A percentile compares a stretch with the other conserved stretches of the same genome.
Evolutionary conservation across 2,329 filamentous ascomycete species (phyloP).

Genomic region (Trematosphaeria pertusa): DNA sequence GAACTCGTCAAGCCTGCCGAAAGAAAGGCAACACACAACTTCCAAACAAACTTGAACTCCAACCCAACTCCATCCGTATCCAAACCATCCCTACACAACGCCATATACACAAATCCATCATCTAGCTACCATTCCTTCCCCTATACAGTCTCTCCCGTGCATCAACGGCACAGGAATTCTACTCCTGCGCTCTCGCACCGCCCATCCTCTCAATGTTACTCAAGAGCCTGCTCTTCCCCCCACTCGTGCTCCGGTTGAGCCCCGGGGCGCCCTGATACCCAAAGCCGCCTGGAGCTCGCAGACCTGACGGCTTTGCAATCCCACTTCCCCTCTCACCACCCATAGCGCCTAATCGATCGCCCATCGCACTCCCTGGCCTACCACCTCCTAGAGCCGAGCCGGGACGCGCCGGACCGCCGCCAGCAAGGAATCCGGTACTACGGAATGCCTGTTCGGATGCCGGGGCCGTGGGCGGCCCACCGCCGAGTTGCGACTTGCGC

Average conservation of each 20-base stretch:
- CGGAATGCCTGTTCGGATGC: slow-evolving; percentile 33
- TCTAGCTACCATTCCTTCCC: too few relatives aligned
- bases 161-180: background rate
- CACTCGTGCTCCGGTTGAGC: slow-evolving; percentile 43
- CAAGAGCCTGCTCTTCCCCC: slow-evolving; percentile 74
- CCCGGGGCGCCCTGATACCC: slow-evolving; percentile 38
- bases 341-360: slow-evolving; percentile 29
- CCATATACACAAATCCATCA: too few relatives aligned
- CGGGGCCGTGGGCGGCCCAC: slow-evolving; percentile 21
- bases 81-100: too few relatives aligned
- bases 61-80: too few relatives aligned
- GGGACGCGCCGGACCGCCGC: slow-evolving; percentile 28
- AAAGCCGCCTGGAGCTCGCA: slow-evolving; percentile 64
- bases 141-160: too few relatives aligned
- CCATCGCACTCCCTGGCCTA: slow-evolving; percentile 33
- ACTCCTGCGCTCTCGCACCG: slow-evolving; percentile 46
- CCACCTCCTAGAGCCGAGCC: slow-evolving; percentile 34
- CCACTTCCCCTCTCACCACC: slow-evolving; percentile 22
- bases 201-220: slow-evolving; percentile 90
- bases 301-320: slow-evolving; percentile 59
- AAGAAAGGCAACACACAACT: too few relatives aligned
- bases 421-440: slow-evolving; percentile 41
- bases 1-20: too few relatives aligned
- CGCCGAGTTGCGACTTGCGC: slow-evolving; percentile 58
- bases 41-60: too few relatives aligned